Base-by-base conservation (phyloP, 2,329 filamentous ascomycete species). In the Teratosphaeriaceae sp. region DNA sequence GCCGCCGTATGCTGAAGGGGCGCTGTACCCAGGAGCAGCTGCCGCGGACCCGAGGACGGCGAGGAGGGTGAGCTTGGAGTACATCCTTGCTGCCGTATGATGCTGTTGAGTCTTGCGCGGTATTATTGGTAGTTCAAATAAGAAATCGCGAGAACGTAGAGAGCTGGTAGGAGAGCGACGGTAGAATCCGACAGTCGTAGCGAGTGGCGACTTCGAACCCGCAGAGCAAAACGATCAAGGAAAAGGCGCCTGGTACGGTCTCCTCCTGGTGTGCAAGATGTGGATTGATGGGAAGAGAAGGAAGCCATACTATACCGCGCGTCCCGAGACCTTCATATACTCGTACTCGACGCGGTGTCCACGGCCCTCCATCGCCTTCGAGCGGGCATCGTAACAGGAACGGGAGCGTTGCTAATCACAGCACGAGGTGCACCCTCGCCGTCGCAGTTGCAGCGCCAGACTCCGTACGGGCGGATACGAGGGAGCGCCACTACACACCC, bases 151-250 rank as follows among this genome's bases (percentile, higher is more conserved):
- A 18, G 15, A 7, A 27, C 11, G 36, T 16, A 26, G 22, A 19
- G 15, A 16, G 13, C 20, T 26, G 12, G 7, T 5, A 8, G 9
- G 6, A 22, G 9, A 37, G 36, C 36, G 36, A 38, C 6, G 24
- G 36, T 38, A 26, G 21, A n/a, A 5, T 24, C n/a, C 20, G 26
- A 27, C 15, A 38, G 18, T 27, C 36, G 23, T 37, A 38, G 36
- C 36, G 36, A 38, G 36, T 38, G 36, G 36, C 36, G 36, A 27
- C 20, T 22, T 38, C 18, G 19, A 16, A 38, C n/a, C 21, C 6
- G 23, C 36, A 15, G 18, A n/a, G 36, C 7, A 27, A 38, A 5
- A 27, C 20, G 26, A 34, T 11, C 9, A 38, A 24, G 36, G 21
- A 38, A 26, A 38, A 24, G 36, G 21, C 13, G 31, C 24, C 24